Evolutionary conservation across 2,329 filamentous ascomycete species (phyloP), one percentile per base, ranked within the genome.

Genomic region (Colletotrichum sojae): DNA sequence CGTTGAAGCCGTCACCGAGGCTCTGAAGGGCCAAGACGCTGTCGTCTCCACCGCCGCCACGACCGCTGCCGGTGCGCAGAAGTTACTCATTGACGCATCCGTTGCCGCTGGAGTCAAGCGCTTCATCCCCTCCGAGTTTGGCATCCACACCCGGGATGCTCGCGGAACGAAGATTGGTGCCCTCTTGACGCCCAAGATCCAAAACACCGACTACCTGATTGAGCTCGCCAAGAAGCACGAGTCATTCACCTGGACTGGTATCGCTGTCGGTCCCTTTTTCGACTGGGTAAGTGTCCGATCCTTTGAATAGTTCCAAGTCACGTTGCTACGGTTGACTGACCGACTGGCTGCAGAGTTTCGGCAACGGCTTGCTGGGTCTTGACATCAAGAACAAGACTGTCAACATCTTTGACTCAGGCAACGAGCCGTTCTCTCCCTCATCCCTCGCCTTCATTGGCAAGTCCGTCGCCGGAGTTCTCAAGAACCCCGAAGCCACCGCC

Each of bases 221-320:
- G 65, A 72, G 46, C 49, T 72, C 5, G 62, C 71, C 2, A 36
- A 68, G 46, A 68, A 72, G 65, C 62, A 73, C 36, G 63, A 65
- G 15, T 70, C 59, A 53, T 85, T 92, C 71, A 84, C 81, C 36
- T 92, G 90, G 89, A 91, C 88, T 1, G 86, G 82, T 2, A 75
- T 92, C 15, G 84, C 88, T 4, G 86, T 81, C 9, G 88, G 89
- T 0, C 79, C 86, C 2, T 89, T 92, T 76, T 90, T 92, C 74
- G 90, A 92, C 73, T 88, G 85, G 86, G 83, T 85, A 75, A 27
- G 78, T 73, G 0, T 16, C 2, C 22, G 8, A 10, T 8, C 6
- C 2, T 31, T 51, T 20, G 25, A 2, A 8, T 20, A 1, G 2
- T 16, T 51, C 2, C 18, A 20, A 5, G 5, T 16, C 1, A 10